Evolutionary conservation across 2,329 filamentous ascomycete species (phyloP), one percentile per base, ranked within the genome.

Genomic region (Aspergillus ochraceus): DNA sequence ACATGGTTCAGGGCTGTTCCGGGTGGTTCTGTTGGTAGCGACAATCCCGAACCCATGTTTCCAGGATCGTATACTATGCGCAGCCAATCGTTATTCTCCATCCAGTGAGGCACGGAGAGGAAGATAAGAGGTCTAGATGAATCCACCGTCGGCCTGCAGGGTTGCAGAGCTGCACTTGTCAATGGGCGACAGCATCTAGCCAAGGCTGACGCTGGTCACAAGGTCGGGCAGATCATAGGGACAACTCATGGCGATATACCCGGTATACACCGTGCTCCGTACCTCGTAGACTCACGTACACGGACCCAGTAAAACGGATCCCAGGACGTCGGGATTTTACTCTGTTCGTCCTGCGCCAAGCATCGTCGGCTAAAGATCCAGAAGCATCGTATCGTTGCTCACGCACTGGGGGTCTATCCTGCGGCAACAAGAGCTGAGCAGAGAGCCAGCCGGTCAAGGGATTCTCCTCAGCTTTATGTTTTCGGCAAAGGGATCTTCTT

Each of bases 281-380:
- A 29, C 26, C 26, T 9, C 26, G 26, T 29, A 29, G 26, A 36
- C 32, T 12, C 32, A 36, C 32, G 14, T 42, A 20, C 42, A 26
- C 10, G 42, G 19, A 47, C 42, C 20, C 8, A 26, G 53, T 49
- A 19, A 12, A 17, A 49, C 32, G 8, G 17, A 47, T 14, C 32
- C 30, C 36, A 26, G 45, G 22, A 42, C 22, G 12, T 54, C 53
- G 53, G 53, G 42, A 55, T 55, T 49, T 55, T 55, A 32, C 53
- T 17, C 22, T 30, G 26, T 55, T 54, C 22, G 29, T 57, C 8
- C 20, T n/a, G 20, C 47, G 42, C 26, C 54, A 45, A 50, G 54
- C n/a, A 57, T 51, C 39, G 19, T 17, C 12, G 22, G 19, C 45
- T 19, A 24, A n/a, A n/a, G 36, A 14, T n/a, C 36, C 36, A 42